Base-by-base conservation (phyloP, 768 basidiomycete species). In the Mrakia gelida region DNA sequence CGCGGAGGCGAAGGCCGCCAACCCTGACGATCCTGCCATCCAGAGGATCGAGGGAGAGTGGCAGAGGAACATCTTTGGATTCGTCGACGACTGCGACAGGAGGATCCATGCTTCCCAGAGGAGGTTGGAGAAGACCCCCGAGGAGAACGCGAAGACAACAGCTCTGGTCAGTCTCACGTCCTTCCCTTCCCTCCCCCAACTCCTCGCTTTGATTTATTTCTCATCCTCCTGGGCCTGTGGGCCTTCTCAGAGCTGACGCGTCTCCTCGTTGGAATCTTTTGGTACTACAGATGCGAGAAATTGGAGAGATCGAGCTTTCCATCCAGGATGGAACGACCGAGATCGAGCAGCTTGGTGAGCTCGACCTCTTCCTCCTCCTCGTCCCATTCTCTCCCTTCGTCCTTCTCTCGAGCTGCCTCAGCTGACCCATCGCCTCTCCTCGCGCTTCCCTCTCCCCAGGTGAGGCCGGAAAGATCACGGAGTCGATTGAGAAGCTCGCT, bases 271-370 rank as follows among this genome's bases (percentile, higher is more conserved):
- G n/a, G 41, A 11, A 11, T 71, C 28, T 23, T 18, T 38, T 61
- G 32, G 8, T 18, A 26, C 23, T 41, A 21, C 81, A 93, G 92
- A 99, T 99, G 97, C 88, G 94, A 80, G 97, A 99, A 88, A 98
- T 99, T 86, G 97, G 94, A 77, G 97, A 99, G 87, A 98, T 99
- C 84, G 96, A 98, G 87, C 86, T 98, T 81, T 95, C 97, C 75
- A 98, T 98, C 84, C 95, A 98, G 86, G 95, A 95, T 81, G 95
- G 95, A 76, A 99, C 97, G 67, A 93, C 97, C 85, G 98, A 98
- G 87, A 97, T 99, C 81, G 97, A 99, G 86, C 88, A 90, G 45
- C 87, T 98, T 56, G 95, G 93, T 91, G 81, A 76, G 89, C 67
- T 70, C 38, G 41, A 34, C 34, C 26, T 41, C 67, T 26, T 52